Evolutionary conservation across 345 rosid species (phyloP), one percentile per base, ranked within the genome.

Genomic region (Brassica carinata): DNA sequence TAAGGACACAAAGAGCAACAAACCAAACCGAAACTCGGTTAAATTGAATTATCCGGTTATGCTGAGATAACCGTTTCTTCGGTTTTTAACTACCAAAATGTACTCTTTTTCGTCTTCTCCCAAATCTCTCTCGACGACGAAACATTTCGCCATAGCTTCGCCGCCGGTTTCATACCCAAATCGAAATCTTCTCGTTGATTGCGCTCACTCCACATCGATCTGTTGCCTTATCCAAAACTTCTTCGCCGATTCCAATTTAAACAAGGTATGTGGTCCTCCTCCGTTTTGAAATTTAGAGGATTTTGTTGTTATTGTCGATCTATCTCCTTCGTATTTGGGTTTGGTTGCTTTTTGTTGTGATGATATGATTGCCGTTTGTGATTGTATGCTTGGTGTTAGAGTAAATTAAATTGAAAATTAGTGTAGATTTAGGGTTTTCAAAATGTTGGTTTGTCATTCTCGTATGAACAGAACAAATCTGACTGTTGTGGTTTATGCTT

Each of bases 21-120:
- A 74, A 74, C 66, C 82, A 8, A 71, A 71, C 72, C 77, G 67
- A 8, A 48, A 13, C 14, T 63, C 66, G 75, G 75, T 74, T 69
- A 34, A 43, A 23, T 27, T 74, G 2, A 11, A 7, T 8, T 23
- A 58, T 8, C 26, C 64, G 30, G 64, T 58, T 18, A 5, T 13
- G 5, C 4, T 10, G 3, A 43, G 4, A 45, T 3, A 45, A 45
- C 53, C 15, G 53, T 9, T 10, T 40, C 13, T 10, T 40, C 4
- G 0, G 14, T 40, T 38, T 38, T 38, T 38, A 38, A 38, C 11
- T 10, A 38, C 45, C 45, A 38, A 36, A 6, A 2, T 5, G 38
- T 34, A 34, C 2, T 7, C 26, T 23, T 23, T 23, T 23, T 23
- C 26, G 26, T 23, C 26, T 23, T 23, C 26, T 0, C 2, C 26